Evolutionary conservation across 768 basidiomycete genomes (phyloP), one percentile per base, ranked within the genome.

Genomic region (Myochromella boudieri): DNA sequence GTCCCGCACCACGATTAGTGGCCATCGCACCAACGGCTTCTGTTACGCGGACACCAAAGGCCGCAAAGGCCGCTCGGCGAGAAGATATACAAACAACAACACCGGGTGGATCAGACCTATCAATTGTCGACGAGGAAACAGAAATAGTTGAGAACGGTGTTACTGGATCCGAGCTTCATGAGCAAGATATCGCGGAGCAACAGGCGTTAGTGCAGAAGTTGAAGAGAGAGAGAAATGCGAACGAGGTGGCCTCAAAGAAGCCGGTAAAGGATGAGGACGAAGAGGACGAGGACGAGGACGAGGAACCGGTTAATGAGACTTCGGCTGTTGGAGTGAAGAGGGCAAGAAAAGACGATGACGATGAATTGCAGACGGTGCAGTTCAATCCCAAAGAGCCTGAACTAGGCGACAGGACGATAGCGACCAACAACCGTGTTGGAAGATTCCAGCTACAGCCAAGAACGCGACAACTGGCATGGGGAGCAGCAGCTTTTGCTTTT

Each of bases 391-490:
- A 82, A 63, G 83, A 89, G 46, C 82, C 82, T 6, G 83, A 86
- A 63, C 58, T 67, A 1, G 78, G 75, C 37, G 77, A 84, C 53
- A 63, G 75, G 24, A 59, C 54, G n/a, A 74, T 76, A 52, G 70
- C 69, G 11, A 71, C 82, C 24, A 92, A 92, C 61, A 77, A 76
- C 37, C 77, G 91, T 37, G 72, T 84, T 41, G 66, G 74, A 24
- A 63, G 79, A 49, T 78, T 78, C 63, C 60, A 71, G 37, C 60
- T 84, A 52, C 77, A 84, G 54, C 83, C 91, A 9, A 77, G 81
- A 59, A 78, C 80, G 56, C 88, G 86, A 66, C 82, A 84, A 27
- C 72, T 85, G 44, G 88, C 85, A 2, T 94, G 91, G 91, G 91
- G 91, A 28, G 72, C 87, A 15, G 75, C 87, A 28, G 86, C 87